Evolutionary conservation across 805 yeast species (phyloP), one percentile per base, ranked within the genome.

Genomic region (Sungouiozyma ichnusensis): DNA sequence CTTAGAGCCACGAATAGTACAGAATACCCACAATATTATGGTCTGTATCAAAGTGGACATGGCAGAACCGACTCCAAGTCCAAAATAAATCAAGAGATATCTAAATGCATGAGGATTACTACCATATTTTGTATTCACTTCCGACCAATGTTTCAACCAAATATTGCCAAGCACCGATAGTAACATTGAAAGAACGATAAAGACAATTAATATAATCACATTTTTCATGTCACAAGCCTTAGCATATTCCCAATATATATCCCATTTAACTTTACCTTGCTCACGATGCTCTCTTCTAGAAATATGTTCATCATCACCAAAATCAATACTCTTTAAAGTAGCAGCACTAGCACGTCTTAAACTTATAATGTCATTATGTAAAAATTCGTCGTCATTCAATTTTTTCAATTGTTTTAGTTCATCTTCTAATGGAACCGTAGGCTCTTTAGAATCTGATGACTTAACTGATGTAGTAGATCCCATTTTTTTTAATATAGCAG

Each of bases 141-240:
- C 99, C 11, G 97, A 85, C 98, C 98, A 92, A 62, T 85, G 85
- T 62, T 92, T 92, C 54, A 92, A 74, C 99, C 99, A 92, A 41
- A 90, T 75, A 58, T 81, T 87, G 32, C 87, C 79, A 36, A 66
- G 65, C 39, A 85, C 90, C 44, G 79, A 72, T 39, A 79, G 55
- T 9, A 71, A 57, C 73, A 76, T 81, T 0, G 85, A 71, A 4
- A 72, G 37, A n/a, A 81, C 55, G 47, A 83, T 70, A 48, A 77
- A 69, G 0, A 57, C 40, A 39, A 86, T 50, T 57, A 79, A 81
- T 2, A 81, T 51, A 0, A 68, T 19, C 15, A 87, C 94, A 46
- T 75, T 76, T 39, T 55, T 64, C 7, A 81, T 73, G 47, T 85
- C 85, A 67, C 96, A 88, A 0, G 97, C 95, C 46, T 73, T 76